Base-by-base conservation (phyloP, 495 filamentous ascomycete species). In the Diplogelasinospora grovesii region DNA sequence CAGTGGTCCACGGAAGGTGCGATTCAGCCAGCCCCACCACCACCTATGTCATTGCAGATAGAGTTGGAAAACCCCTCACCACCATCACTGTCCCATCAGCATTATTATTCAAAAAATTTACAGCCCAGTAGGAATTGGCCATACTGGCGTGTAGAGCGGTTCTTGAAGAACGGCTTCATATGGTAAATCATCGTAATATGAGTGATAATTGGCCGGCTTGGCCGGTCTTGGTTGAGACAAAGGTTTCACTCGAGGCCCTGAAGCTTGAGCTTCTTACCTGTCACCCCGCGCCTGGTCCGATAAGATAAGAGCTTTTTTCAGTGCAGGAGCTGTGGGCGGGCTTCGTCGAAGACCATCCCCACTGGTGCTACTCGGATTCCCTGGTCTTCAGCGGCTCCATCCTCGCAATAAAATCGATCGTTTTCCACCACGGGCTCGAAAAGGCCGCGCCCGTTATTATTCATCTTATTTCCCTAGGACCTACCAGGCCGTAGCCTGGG, bases 301-400 rank as follows among this genome's bases (percentile, higher is more conserved):
- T 58, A 58, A 58, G 55, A 59, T 59, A 59, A 59, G 55, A 59
- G 55, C 55, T 55, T 27, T 28, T 41, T 36, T 37, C 31, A 8
- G 36, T 11, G 24, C 24, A 26, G 24, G n/a, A n/a, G n/a, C n/a
- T n/a, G n/a, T n/a, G n/a, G n/a, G n/a, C n/a, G n/a, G n/a, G n/a
- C n/a, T n/a, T n/a, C n/a, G n/a, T n/a, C n/a, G n/a, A n/a, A n/a
- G n/a, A n/a, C n/a, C n/a, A n/a, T n/a, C n/a, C n/a, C n/a, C n/a
- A n/a, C n/a, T n/a, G n/a, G n/a, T n/a, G n/a, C n/a, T n/a, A 5
- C 29, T 32, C 16, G 10, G 5, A 32, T 32, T 32, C 29, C 29
- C 14, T 32, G 10, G 16, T 15, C 29, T n/a, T n/a, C n/a, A n/a
- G n/a, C n/a, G n/a, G n/a, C n/a, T n/a, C n/a, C n/a, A n/a, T n/a